These are phyloP conservation scores for Nemania sp. DNA, from an alignment of 2,329 filamentous ascomycete species.

Conservation along the genomic window DNA sequence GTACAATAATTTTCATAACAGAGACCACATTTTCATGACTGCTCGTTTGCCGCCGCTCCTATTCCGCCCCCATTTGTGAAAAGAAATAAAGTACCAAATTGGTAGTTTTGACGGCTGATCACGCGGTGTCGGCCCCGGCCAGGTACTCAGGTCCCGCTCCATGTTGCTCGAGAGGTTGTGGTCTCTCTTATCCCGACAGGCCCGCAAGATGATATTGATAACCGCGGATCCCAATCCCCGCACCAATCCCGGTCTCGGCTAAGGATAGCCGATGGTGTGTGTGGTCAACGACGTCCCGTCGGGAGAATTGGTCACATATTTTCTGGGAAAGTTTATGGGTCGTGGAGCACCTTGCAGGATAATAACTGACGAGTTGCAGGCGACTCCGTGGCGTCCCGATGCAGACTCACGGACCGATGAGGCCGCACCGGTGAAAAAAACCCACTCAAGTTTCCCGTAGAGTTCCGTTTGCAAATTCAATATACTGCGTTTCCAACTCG, in stretches of 20 bases:
- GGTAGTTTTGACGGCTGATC: neutral
- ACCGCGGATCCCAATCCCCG: constrained; percentile 15
- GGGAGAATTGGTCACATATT: neutral
- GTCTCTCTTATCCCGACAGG: neutral
- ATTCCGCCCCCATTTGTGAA: neutral
- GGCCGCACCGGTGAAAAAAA: neutral
- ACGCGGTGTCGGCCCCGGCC: constrained; percentile 12
- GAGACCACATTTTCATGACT: too few species aligned
- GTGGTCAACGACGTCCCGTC: neutral
- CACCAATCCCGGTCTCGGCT: constrained; percentile 20
- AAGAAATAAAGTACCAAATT: neutral
- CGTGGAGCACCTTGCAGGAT: neutral
- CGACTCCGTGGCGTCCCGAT: neutral
- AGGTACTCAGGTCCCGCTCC: neutral
- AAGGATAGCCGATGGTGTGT: constrained; percentile 2
- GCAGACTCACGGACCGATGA: neutral
- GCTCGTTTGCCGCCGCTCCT: neutral
- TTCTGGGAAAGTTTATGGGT: neutral
- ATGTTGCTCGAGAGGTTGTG: neutral
- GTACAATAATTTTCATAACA: too few species aligned
- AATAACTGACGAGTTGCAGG: constrained; percentile 3
- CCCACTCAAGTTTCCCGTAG: neutral
- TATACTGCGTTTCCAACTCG: neutral
- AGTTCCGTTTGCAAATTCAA: neutral
- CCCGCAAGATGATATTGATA: neutral